Conservation (phyloP, 768 basidiomycete genomes). For the Sporobolomyces phaffii region DNA sequence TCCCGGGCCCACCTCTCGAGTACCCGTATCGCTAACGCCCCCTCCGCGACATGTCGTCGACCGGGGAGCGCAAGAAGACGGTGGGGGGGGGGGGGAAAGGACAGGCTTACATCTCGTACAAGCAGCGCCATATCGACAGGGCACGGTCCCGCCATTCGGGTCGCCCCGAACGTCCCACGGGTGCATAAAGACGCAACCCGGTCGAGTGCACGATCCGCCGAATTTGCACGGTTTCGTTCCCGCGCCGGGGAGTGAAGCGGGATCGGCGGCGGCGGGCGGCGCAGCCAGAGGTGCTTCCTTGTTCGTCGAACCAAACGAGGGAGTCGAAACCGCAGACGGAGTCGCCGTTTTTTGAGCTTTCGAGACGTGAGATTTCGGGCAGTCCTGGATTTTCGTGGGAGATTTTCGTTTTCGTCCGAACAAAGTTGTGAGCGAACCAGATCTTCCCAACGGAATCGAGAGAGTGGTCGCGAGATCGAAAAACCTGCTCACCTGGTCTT, state of each 20-base stretch:
- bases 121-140: constrained; percentile 74
- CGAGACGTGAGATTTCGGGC: constrained; percentile 43
- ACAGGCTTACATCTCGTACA: constrained; percentile 61
- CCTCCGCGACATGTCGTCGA: no score
- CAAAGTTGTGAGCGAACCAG: no score
- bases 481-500: constrained; percentile 59
- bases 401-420: no score
- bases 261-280: constrained; percentile 22
- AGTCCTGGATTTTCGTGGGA: no score
- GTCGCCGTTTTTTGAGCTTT: constrained; percentile 35
- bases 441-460: no score
- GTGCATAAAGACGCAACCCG: constrained; percentile 63
- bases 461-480: not conserved
- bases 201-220: constrained; percentile 64
- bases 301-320: not conserved
- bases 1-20: no score
- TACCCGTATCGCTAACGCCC: no score
- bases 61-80: not conserved
- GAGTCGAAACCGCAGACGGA: constrained; percentile 1
- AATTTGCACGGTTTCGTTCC: constrained; percentile 49
- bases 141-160: constrained; percentile 43
- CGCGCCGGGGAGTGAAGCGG: constrained; percentile 18
- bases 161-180: constrained; percentile 50
- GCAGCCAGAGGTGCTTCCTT: not conserved
- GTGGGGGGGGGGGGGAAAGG: not conserved